Evolutionary conservation across 2,329 filamentous ascomycete species (phyloP).

Genomic region (Coniochaeta sp.): DNA sequence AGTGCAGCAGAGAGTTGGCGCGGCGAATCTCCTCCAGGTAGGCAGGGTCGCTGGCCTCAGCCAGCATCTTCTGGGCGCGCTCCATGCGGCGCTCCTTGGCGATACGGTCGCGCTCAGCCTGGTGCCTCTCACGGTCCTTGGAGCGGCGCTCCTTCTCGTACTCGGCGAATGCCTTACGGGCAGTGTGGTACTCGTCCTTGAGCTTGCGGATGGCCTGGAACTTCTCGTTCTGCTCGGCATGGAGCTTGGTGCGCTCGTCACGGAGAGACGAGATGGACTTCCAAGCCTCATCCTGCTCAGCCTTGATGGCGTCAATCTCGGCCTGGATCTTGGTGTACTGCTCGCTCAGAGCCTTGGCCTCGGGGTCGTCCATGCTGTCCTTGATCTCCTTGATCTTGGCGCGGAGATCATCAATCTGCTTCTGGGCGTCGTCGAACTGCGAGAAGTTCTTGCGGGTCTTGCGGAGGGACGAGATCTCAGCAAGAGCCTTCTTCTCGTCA

Average conservation of each 20-base stretch:
- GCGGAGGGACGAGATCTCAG: constrained; percentile 73
- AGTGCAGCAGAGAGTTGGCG: constrained; percentile 78
- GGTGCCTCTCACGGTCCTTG: constrained; percentile 67
- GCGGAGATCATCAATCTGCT: constrained; percentile 82
- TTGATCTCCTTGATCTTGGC: constrained; percentile 82
- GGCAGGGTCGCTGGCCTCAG: constrained; percentile 77
- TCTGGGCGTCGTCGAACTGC: constrained; percentile 76
- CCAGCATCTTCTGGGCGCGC: constrained; percentile 67
- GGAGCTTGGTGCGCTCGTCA: constrained; percentile 78
- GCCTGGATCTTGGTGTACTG: constrained; percentile 78
- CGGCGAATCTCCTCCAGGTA: constrained; percentile 90
- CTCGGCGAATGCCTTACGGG: constrained; percentile 73
- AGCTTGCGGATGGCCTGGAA: constrained; percentile 74
- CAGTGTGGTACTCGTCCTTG: constrained; percentile 82
- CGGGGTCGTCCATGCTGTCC: constrained; percentile 85
- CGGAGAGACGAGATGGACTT: constrained; percentile 79
- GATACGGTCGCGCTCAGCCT: constrained; percentile 71
- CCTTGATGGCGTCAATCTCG: constrained; percentile 85
- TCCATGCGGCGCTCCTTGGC: constrained; percentile 69
- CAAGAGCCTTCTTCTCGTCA: constrained; percentile 90
- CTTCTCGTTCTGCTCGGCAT: constrained; percentile 81
- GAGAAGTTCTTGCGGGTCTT: constrained; percentile 90
- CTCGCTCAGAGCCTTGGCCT: constrained; percentile 80
- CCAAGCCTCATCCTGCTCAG: constrained; percentile 84
- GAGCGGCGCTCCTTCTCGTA: constrained; percentile 81